These are phyloP conservation scores for Fusarium haematococcum DNA, from an alignment of 2,329 filamentous ascomycete species.

Conservation along the genomic window DNA sequence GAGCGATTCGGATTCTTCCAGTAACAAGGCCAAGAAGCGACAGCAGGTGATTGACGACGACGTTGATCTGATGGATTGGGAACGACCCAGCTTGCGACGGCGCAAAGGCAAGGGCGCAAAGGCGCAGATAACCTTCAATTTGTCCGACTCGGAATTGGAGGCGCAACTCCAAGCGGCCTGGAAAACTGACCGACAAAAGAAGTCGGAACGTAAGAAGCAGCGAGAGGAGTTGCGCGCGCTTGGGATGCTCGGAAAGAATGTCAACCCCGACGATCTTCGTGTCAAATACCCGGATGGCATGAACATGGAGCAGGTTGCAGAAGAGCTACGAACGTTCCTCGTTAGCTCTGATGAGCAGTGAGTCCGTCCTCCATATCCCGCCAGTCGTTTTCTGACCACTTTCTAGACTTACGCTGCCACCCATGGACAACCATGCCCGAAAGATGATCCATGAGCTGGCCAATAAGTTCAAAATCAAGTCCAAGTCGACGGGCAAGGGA, in stretches of 20 bases:
- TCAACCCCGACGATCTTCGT: conserved; percentile 69
- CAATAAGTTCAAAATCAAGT: conserved; percentile 80
- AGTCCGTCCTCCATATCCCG: conserved; percentile 42
- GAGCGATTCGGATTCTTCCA: conserved; percentile 30
- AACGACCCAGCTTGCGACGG: conserved; percentile 72
- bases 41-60: conserved; percentile 60
- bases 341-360: conserved; percentile 72
- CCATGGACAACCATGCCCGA: conserved; percentile 83
- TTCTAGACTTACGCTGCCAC: conserved; percentile 77
- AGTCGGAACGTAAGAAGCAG: conserved; percentile 76
- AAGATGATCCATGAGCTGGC: conserved; percentile 86
- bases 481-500: conserved; percentile 83
- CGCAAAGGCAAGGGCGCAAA: conserved; percentile 74
- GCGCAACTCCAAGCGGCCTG: conserved; percentile 68
- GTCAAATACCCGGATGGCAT: conserved; percentile 81
- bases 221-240: conserved; percentile 76
- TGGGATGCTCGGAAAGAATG: conserved; percentile 72
- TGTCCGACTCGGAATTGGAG: conserved; percentile 76
- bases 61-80: conserved; percentile 88
- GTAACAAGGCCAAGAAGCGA: conserved; percentile 47
- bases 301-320: conserved; percentile 74
- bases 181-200: conserved; percentile 77
- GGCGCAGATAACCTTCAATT: conserved; percentile 62
- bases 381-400: conserved; percentile 16
- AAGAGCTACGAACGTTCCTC: conserved; percentile 80